A percentile compares a stretch with the other conserved stretches of the same genome.
Conservation (phyloP, 345 rosid species). For the Melaleuca alternifolia region DNA sequence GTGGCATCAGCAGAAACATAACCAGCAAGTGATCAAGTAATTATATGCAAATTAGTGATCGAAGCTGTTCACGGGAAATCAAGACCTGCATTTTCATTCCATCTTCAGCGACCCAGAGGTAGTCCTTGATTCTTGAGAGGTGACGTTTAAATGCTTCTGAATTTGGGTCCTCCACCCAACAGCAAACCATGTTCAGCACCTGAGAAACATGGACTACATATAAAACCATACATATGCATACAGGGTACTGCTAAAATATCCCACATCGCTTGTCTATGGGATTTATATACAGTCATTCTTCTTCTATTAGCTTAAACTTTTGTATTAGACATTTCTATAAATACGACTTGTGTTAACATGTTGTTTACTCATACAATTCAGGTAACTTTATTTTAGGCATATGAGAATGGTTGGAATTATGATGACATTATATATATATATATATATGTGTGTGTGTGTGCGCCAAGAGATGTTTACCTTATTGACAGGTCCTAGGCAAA, state of each 20-base stretch:
- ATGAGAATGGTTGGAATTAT: neutral
- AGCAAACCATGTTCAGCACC: conserved; percentile 50
- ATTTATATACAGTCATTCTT: neutral
- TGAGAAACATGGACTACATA: neutral
- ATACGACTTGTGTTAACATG: neutral
- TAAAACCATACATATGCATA: neutral
- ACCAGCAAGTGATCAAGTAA: neutral
- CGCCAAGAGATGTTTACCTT: conserved; percentile 29
- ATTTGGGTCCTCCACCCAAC: conserved; percentile 49
- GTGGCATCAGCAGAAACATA: neutral
- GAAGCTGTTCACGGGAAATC: neutral
- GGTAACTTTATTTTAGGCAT: neutral
- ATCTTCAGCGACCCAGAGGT: conserved; percentile 58
- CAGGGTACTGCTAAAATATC: neutral
- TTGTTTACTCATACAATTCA: neutral
- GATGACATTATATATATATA: neutral
- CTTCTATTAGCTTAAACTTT: neutral
- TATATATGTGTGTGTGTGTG: too few species aligned
- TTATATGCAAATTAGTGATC: neutral
- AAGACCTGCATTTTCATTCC: conserved; percentile 64
- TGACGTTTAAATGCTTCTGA: conserved; percentile 42
- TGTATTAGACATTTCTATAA: neutral
- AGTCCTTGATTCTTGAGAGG: conserved; percentile 45
- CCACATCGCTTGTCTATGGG: neutral
- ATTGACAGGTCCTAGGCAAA: conserved; percentile 40